Evolutionary conservation across 208 protist species (phyloP), one percentile per base, ranked within the genome.

Genomic region (Trichomonas tenax): DNA sequence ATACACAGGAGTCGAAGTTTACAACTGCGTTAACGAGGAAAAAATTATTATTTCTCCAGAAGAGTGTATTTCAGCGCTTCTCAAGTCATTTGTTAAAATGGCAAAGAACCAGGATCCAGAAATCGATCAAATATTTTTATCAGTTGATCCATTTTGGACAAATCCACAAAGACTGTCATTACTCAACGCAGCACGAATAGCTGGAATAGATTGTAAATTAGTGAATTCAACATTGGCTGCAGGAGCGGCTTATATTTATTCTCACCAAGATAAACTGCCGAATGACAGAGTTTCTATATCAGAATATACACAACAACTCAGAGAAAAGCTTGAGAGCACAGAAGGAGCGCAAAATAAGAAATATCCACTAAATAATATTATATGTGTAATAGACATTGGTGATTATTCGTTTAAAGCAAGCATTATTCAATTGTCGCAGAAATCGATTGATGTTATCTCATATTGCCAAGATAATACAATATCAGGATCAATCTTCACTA

Each of bases 151-250:
- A 40, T 97, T 44, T 34, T 97, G 38, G 41, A 93, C 96, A 44
- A 95, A 97, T 34, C 17, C 96, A 0, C 93, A 97, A 40, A 40
- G 96, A 40, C 15, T 44, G 45, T 10, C 96, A 14, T 26, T 97
- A 44, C 49, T 97, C 4, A 96, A 97, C 84, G 96, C 96, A 44
- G 96, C 96, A 46, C 21, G 93, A 46, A 26, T 97, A 17, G 96
- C 96, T 58, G 86, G 46, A 58, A 51, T 97, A 10, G 96, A 97
- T 11, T 95, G 96, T 46, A 44, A 82, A 40, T 23, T 97, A 36
- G 96, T 97, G 4, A 89, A 97, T 44, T 95, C 96, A 8, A 97
- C 96, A 41, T 96, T 48, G 8, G 96, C 96, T 31, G 90, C 96
- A 38, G 96, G 95, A 0, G 40, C 96, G 9, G 51, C 63, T 36